A percentile compares a stretch with the other conserved stretches of the same genome.
Evolutionary conservation across 257 asterid species (phyloP).

Genomic region (Solanum arcanum): DNA sequence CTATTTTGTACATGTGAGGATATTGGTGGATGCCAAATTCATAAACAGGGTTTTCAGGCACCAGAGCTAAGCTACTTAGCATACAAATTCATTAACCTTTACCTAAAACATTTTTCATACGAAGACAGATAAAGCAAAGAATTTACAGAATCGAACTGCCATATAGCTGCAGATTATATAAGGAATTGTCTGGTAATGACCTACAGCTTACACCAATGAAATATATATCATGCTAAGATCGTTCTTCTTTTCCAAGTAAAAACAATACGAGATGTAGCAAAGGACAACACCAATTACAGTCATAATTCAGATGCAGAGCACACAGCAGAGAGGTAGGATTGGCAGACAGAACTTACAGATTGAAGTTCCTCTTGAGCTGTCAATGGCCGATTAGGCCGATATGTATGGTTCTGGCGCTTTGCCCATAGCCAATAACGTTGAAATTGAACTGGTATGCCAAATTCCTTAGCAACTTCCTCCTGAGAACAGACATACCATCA

Average conservation of each 20-base stretch:
- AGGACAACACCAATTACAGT: background rate
- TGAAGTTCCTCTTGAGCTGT: constrained; percentile 66
- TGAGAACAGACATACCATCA: constrained; percentile 15
- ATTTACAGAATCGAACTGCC: background rate
- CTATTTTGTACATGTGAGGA: background rate
- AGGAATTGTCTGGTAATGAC: background rate
- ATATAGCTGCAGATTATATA: background rate
- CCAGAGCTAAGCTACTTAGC: background rate
- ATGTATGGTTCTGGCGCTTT: constrained; percentile 80
- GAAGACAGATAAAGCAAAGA: background rate
- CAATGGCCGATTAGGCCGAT: constrained; percentile 79
- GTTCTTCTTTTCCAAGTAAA: background rate
- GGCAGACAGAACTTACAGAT: constrained; percentile 32
- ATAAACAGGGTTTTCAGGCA: background rate
- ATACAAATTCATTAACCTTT: background rate
- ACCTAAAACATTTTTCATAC: background rate
- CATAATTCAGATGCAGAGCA: background rate
- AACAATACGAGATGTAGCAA: background rate
- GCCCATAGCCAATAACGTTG: constrained; percentile 95
- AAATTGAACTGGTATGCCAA: constrained; percentile 65
- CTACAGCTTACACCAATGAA: background rate
- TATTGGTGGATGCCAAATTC: background rate
- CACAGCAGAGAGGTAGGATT: background rate
- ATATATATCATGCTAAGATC: background rate
- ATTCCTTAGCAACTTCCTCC: constrained; percentile 85